phyloP scores from a whole-genome alignment of 2,329 filamentous ascomycete genomes.

The Fusarium sp. region DNA sequence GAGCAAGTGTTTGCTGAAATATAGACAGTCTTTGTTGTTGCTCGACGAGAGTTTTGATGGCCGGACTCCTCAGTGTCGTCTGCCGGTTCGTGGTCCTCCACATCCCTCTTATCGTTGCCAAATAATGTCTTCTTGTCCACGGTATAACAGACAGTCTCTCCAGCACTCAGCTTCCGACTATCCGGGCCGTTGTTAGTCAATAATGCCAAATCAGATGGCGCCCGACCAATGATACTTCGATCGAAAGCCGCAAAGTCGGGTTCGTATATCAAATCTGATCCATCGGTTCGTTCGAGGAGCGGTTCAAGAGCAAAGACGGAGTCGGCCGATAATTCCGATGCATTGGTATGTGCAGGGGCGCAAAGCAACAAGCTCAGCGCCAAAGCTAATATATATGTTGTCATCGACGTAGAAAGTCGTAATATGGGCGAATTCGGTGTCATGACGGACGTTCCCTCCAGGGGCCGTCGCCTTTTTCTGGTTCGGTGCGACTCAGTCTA shows the following conservation, averaged over 20 bases:
- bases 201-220: conserved; percentile 65
- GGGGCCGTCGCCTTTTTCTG: conserved; percentile 51
- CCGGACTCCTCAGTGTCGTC: conserved; percentile 22
- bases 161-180: conserved; percentile 73
- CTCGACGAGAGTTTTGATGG: conserved; percentile 48
- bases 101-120: conserved; percentile 40
- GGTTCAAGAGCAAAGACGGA: conserved; percentile 31
- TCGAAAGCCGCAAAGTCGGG: conserved; percentile 74
- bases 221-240: conserved; percentile 74
- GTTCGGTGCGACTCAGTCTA: conserved; percentile 21
- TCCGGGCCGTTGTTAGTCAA: conserved; percentile 76
- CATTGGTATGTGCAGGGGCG: conserved; percentile 73
- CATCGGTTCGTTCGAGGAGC: conserved; percentile 25
- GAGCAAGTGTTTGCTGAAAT: conserved; percentile 89
- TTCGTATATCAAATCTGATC: conserved; percentile 64
- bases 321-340: conserved; percentile 62
- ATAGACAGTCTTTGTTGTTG: conserved; percentile 70
- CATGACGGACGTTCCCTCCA: conserved; percentile 65
- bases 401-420: conserved; percentile 77
- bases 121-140: conserved; percentile 52
- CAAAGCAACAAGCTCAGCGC: conserved; percentile 72
- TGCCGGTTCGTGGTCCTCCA: conserved; percentile 28
- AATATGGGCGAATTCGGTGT: conserved; percentile 79
- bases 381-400: conserved; percentile 70
- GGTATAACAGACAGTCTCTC: conserved; percentile 67